Conservation (phyloP, 306 rosid species). For the Vigna radiata region DNA sequence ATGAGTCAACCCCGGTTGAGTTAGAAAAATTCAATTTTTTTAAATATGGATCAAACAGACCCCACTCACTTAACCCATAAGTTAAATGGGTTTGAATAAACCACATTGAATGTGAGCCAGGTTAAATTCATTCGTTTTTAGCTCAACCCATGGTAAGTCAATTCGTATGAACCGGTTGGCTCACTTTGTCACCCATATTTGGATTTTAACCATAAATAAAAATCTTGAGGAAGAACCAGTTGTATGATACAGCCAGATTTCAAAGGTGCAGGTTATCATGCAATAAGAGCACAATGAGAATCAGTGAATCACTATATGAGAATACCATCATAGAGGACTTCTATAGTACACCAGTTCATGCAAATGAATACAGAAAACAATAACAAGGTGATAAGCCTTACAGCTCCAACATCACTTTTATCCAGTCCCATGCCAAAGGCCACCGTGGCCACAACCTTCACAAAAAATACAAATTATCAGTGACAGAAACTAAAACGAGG, state of each 20-base stretch:
- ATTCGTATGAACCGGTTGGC: too few species aligned
- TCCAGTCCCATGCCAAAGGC: slow-evolving; percentile 99
- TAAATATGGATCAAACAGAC: too few species aligned
- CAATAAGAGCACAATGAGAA: slow-evolving; percentile 36
- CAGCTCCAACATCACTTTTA: slow-evolving; percentile 95
- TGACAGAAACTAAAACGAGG: slow-evolving; percentile 37
- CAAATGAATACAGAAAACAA: slow-evolving; percentile 45
- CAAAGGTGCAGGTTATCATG: slow-evolving; percentile 24
- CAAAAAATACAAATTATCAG: slow-evolving; percentile 45
- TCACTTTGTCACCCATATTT: slow-evolving; percentile 11
- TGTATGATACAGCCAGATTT: slow-evolving; percentile 27
- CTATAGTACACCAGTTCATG: slow-evolving; percentile 37
- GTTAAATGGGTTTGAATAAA: too few species aligned
- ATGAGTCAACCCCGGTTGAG: too few species aligned
- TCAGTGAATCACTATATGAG: slow-evolving; percentile 34
- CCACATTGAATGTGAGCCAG: too few species aligned
- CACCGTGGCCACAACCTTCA: slow-evolving; percentile 96
- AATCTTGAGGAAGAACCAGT: slow-evolving; percentile 30
- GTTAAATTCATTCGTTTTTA: too few species aligned
- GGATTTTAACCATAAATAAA: slow-evolving; percentile 1
- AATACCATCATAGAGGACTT: slow-evolving; percentile 37
- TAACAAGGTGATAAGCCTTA: slow-evolving; percentile 55
- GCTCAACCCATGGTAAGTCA: too few species aligned
- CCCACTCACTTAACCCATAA: too few species aligned
- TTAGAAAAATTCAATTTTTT: too few species aligned